Conservation (phyloP, 2,329 filamentous ascomycete genomes). For the Fusarium hainanense region DNA sequence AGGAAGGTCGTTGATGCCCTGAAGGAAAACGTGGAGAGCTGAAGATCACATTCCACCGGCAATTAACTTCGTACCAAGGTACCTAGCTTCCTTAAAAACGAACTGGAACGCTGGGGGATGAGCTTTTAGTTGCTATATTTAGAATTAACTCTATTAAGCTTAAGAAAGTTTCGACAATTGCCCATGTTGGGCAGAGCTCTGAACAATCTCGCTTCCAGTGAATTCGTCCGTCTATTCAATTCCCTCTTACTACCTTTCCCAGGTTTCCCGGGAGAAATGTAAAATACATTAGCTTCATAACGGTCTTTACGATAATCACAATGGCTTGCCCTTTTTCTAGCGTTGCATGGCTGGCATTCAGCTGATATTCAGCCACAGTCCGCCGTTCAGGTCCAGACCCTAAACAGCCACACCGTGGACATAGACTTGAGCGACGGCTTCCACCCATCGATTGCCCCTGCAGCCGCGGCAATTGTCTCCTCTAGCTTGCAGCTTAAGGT, state of each 20-base stretch:
- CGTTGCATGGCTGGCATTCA: too few species aligned
- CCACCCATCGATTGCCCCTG: neutral
- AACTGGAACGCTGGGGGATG: neutral
- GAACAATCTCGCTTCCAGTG: too few species aligned
- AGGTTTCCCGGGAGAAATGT: too few species aligned
- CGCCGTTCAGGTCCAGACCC: neutral
- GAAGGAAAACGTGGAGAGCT: neutral
- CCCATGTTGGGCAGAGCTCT: too few species aligned
- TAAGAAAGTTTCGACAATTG: too few species aligned
- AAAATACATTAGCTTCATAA: too few species aligned
- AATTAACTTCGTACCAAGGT: neutral
- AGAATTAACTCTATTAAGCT: neutral
- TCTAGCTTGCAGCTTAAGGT: neutral
- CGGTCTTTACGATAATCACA: too few species aligned
- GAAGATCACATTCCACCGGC: neutral
- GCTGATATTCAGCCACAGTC: neutral
- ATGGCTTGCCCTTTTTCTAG: too few species aligned
- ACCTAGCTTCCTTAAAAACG: rapidly evolving
- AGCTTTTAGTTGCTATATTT: neutral
- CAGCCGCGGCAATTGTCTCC: neutral
- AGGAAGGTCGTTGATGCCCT: neutral
- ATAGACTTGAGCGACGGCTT: neutral
- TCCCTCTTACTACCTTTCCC: too few species aligned
- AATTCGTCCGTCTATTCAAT: too few species aligned
- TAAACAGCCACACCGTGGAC: neutral